Base-by-base conservation (phyloP, 768 basidiomycete genomes). In the Favolaschia claudopus region DNA sequence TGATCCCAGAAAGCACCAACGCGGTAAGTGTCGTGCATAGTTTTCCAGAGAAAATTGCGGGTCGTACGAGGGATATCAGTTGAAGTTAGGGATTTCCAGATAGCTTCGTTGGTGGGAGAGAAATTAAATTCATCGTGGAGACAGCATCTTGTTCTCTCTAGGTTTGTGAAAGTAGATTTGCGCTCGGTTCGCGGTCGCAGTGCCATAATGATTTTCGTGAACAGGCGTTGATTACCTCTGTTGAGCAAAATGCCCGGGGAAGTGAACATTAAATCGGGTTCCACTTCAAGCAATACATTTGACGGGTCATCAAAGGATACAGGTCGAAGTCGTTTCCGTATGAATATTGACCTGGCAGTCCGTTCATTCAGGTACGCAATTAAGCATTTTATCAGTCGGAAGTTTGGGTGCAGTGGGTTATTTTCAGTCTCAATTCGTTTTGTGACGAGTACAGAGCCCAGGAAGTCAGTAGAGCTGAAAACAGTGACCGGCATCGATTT, bases 31-130 rank as follows among this genome's bases (percentile, higher is more conserved):
- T 57, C 49, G 19, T 57, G 55, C 12, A 57, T 47, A 17, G 34
- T 37, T n/a, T 57, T 57, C 55, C 55, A 57, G 2, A 22, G 34
- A 17, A 57, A 46, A 20, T 57, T 46, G 24, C 55, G 45, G 17
- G 44, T 38, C 17, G 28, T 22, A 1, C 36, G 24, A 31, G 34
- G 28, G 4, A 57, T 15, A 20, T 34, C 49, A 7, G 3, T 19
- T 20, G 55, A 48, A 3, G 37, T 20, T 0, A 49, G 39, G 14
- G 55, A 57, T 31, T 24, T 49, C 55, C 55, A 57, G 10, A 57
- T 57, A 4, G 28, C 34, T 17, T 25, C 27, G 15, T 57, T 37
- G 6, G 46, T 22, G 0, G 55, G 55, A 2, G 37, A 29, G 28
- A 48, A 57, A 4, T 19, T n/a, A 7, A 24, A 34, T n/a, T 37